A percentile compares a stretch with the other conserved stretches of the same genome.
phyloP scores from a whole-genome alignment of 2,329 filamentous ascomycete species.

The Metarhizium album region DNA sequence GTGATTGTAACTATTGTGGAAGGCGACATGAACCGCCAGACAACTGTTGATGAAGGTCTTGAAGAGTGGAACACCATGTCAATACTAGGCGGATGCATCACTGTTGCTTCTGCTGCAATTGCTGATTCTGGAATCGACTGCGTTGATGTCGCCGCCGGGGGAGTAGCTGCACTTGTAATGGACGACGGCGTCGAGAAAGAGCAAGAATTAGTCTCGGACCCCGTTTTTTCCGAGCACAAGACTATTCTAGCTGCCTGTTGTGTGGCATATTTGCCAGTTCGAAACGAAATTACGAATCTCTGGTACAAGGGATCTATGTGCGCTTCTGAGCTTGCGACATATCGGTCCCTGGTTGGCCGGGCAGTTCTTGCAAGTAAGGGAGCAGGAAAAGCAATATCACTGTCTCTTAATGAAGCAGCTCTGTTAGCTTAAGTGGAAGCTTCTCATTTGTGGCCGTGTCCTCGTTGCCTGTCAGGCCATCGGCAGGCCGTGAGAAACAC shows the following conservation, averaged over 20 bases:
- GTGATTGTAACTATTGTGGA: slow-evolving; percentile 88
- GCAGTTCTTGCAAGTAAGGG: slow-evolving; percentile 32
- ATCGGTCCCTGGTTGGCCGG: slow-evolving; percentile 25
- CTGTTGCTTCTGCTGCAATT: slow-evolving; percentile 83
- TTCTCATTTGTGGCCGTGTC: neutral
- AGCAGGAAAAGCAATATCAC: slow-evolving; percentile 19
- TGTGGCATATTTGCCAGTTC: slow-evolving; percentile 73
- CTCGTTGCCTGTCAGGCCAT: neutral
- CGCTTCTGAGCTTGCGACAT: slow-evolving; percentile 22
- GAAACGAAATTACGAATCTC: slow-evolving; percentile 87
- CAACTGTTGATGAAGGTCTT: slow-evolving; percentile 36
- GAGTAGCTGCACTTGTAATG: slow-evolving; percentile 70
- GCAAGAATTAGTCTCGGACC: slow-evolving; percentile 59
- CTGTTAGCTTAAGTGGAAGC: neutral
- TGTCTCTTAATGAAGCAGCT: slow-evolving; percentile 27
- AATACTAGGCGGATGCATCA: slow-evolving; percentile 83
- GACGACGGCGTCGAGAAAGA: slow-evolving; percentile 19
- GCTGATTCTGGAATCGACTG: slow-evolving; percentile 94
- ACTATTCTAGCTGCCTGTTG: slow-evolving; percentile 75
- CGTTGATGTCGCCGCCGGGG: slow-evolving; percentile 79
- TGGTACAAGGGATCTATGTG: slow-evolving; percentile 74
- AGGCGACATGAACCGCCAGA: slow-evolving; percentile 68
- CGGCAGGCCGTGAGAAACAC: neutral
- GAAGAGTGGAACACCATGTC: slow-evolving; percentile 84
- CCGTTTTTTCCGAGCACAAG: slow-evolving; percentile 68